These are phyloP conservation scores for Dryas octopetala DNA, from an alignment of 306 rosid genomes.

Conservation along the genomic window DNA sequence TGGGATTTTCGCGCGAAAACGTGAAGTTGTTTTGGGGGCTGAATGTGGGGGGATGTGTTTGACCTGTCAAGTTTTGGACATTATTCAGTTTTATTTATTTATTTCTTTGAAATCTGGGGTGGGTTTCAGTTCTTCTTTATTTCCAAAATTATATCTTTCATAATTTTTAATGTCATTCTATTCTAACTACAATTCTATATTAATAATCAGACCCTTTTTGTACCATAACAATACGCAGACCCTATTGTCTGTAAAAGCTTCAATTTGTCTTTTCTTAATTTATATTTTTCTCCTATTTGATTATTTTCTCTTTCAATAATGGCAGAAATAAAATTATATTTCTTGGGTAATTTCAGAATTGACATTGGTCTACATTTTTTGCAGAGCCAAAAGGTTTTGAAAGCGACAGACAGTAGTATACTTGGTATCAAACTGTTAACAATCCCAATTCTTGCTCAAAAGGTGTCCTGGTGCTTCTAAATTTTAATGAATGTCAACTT, in stretches of 20 bases:
- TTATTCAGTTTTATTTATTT: slow-evolving; percentile 25
- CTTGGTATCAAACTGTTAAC: slow-evolving; percentile 65
- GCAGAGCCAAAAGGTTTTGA: slow-evolving; percentile 71
- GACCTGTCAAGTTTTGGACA: slow-evolving; percentile 67
- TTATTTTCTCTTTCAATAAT: slow-evolving; percentile 24
- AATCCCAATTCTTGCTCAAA: slow-evolving; percentile 35
- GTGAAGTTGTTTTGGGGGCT: slow-evolving; percentile 14
- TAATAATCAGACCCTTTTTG: slow-evolving; percentile 30
- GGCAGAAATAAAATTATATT: slow-evolving; percentile 17
- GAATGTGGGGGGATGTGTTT: slow-evolving; percentile 39
- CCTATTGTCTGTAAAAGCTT: slow-evolving; percentile 53
- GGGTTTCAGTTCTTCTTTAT: slow-evolving; percentile 32
- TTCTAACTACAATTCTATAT: slow-evolving; percentile 30
- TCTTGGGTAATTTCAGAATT: slow-evolving; percentile 30
- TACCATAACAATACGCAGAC: slow-evolving; percentile 25
- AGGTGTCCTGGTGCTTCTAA: slow-evolving; percentile 28
- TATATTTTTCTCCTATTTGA: slow-evolving; percentile 25
- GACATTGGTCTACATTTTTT: slow-evolving; percentile 43
- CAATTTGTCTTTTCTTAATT: slow-evolving; percentile 65
- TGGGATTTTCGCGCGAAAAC: slow-evolving; percentile 59
- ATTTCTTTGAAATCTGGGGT: slow-evolving; percentile 43
- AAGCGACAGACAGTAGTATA: slow-evolving; percentile 78
- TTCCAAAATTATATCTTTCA: slow-evolving; percentile 36
- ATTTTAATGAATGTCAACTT: slow-evolving; percentile 32
- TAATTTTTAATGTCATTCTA: slow-evolving; percentile 26